Evolutionary conservation across 306 rosid genomes (phyloP).

Genomic region (Rosa persica): DNA sequence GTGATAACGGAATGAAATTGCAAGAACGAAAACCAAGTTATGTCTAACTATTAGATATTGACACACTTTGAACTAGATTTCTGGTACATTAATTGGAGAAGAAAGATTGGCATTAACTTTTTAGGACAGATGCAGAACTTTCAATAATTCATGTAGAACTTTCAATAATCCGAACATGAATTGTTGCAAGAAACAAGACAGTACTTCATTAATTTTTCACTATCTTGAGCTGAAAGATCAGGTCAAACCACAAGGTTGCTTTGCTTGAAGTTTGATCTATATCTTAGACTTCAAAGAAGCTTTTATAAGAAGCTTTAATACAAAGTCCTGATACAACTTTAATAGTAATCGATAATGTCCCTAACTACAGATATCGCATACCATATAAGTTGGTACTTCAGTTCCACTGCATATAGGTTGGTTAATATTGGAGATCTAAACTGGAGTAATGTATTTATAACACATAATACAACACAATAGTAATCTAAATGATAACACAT

Average conservation of each 20-base stretch:
- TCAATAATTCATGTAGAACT: too few species aligned
- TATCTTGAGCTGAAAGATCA: neutral
- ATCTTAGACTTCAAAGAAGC: neutral
- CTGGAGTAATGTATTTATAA: neutral
- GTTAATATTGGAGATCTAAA: neutral
- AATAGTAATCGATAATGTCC: neutral
- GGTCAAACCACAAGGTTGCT: neutral
- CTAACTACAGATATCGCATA: neutral
- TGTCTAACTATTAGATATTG: too few species aligned
- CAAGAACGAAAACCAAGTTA: neutral
- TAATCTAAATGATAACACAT: neutral
- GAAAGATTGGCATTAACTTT: neutral
- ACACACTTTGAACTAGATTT: neutral
- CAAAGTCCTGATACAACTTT: neutral
- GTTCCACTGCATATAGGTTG: too few species aligned
- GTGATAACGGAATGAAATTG: neutral
- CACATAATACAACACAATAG: neutral
- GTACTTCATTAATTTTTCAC: neutral
- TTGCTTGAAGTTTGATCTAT: neutral
- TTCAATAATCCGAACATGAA: too few species aligned
- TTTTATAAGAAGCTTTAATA: neutral
- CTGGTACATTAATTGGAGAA: neutral
- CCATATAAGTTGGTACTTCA: too few species aligned
- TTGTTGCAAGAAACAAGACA: neutral
- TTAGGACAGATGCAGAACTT: neutral